Percentiles rank a stretch among this genome's conserved stretches.
Conservation (phyloP, 305 asterid genomes). For the Plantago coronopus region DNA sequence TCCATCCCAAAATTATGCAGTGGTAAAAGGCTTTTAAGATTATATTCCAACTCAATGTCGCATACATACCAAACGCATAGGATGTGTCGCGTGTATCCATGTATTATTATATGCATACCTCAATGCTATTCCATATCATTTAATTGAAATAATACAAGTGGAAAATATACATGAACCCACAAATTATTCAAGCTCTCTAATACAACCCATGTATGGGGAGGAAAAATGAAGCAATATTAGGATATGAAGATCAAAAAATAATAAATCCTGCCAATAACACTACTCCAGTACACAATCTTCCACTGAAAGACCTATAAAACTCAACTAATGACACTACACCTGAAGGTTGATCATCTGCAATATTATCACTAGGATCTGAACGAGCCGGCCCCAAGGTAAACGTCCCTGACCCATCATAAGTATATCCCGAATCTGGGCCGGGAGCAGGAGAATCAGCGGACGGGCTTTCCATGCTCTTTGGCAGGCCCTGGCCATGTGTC, state of each 20-base stretch:
- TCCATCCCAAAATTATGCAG: too few relatives aligned
- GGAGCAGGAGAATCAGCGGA: slow-evolving; percentile 48
- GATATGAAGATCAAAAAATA: neutral
- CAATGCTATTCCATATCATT: neutral
- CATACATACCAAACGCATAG: too few relatives aligned
- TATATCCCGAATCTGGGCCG: slow-evolving; percentile 51
- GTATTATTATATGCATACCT: too few relatives aligned
- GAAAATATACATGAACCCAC: neutral
- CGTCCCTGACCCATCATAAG: slow-evolving; percentile 53
- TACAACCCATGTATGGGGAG: neutral
- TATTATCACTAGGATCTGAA: slow-evolving; percentile 40
- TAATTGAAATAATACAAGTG: too few relatives aligned
- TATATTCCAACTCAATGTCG: too few relatives aligned
- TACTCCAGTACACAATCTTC: slow-evolving; percentile 20
- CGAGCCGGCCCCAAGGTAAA: slow-evolving; percentile 82
- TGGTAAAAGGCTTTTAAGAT: too few relatives aligned
- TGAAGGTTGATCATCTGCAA: slow-evolving; percentile 33
- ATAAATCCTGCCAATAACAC: neutral
- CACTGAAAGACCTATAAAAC: slow-evolving; percentile 27
- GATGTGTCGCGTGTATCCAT: too few relatives aligned
- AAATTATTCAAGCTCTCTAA: neutral
- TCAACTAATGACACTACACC: slow-evolving; percentile 26
- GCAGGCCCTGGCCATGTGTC: slow-evolving; percentile 61
- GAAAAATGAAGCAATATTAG: neutral
- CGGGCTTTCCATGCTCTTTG: slow-evolving; percentile 41